Base-by-base conservation (phyloP, 768 basidiomycete species). In the Dioszegia aurantiaca region DNA sequence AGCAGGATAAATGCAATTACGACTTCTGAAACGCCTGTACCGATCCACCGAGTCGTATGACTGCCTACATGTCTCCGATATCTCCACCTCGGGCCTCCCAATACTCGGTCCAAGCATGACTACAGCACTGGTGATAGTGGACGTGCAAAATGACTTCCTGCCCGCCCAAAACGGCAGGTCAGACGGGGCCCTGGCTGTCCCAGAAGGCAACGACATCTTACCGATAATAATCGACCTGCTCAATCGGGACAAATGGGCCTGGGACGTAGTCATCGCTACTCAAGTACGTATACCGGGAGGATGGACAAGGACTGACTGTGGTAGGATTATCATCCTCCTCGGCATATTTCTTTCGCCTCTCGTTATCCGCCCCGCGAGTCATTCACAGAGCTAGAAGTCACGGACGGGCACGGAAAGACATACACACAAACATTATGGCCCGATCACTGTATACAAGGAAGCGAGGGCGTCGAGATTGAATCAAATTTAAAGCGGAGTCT, bases 81-180 rank as follows among this genome's bases (percentile, higher is more conserved):
- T n/a, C n/a, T n/a, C n/a, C n/a, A n/a, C n/a, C n/a, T n/a, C n/a
- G n/a, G n/a, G n/a, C n/a, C n/a, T n/a, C n/a, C n/a, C n/a, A n/a
- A n/a, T n/a, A n/a, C n/a, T n/a, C 6, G 33, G 33, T 14, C 14
- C 33, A 33, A 47, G 16, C 17, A 68, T 72, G 67, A 67, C 57
- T 41, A 74, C 69, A 30, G 88, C 85, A 0, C 80, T 90, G 21
- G 68, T 89, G 51, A 81, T 90, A 55, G 79, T 90, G 36, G 89
- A 91, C 70, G 82, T 89, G 74, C 90, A 93, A 72, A 82, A 88
- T 69, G 90, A 93, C 74, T 93, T 93, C 67, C 82, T 90, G 26
- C 80, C 80, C 1, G 79, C 78, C 0, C 36, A 37, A 40, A 17
- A 14, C 10, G 51, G 36, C 6, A 21, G 51, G 19, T 12, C 33